Percentiles rank a stretch among this genome's conserved stretches.
phyloP scores from a whole-genome alignment of 495 filamentous ascomycete species.

The Choiromyces venosus region DNA sequence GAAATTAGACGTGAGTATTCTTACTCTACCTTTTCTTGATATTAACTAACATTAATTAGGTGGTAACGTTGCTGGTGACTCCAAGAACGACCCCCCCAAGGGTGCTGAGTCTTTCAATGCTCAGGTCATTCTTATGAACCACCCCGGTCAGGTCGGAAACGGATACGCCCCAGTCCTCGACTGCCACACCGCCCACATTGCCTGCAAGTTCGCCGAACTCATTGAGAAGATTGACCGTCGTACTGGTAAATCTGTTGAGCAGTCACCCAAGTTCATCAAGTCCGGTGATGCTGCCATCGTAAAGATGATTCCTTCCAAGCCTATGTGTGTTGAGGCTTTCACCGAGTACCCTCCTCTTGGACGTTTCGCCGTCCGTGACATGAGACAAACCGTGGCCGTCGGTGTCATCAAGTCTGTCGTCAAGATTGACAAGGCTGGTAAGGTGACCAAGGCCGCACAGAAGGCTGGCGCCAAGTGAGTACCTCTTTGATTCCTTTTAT shows the following conservation, averaged over 20 bases:
- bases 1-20: slow-evolving; percentile 73
- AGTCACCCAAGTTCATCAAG: slow-evolving; percentile 97
- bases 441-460: slow-evolving; percentile 64
- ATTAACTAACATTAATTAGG: slow-evolving; percentile 16
- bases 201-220: slow-evolving; percentile 99
- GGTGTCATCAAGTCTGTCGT: slow-evolving; percentile 88
- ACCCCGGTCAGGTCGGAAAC: slow-evolving; percentile 98
- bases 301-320: slow-evolving; percentile 99
- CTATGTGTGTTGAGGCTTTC: slow-evolving; percentile 99
- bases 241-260: slow-evolving; percentile 96
- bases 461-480: slow-evolving; percentile 45
- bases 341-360: slow-evolving; percentile 98
- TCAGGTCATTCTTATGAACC: slow-evolving; percentile 99
- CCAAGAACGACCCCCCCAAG: slow-evolving; percentile 96
- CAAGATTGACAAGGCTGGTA: slow-evolving; percentile 66
- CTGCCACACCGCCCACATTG: slow-evolving; percentile 99
- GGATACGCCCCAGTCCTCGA: slow-evolving; percentile 98
- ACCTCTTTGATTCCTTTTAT: neutral
- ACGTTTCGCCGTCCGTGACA: slow-evolving; percentile 96
- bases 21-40: neutral
- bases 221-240: slow-evolving; percentile 99
- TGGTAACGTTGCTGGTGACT: slow-evolving; percentile 99
- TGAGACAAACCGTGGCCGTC: slow-evolving; percentile 91
- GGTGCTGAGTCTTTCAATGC: slow-evolving; percentile 92
- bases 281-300: slow-evolving; percentile 99